Percentiles rank a stretch among this genome's conserved stretches.
Evolutionary conservation across 768 basidiomycete genomes (phyloP).

Genomic region (Phylloporus scabripes): DNA sequence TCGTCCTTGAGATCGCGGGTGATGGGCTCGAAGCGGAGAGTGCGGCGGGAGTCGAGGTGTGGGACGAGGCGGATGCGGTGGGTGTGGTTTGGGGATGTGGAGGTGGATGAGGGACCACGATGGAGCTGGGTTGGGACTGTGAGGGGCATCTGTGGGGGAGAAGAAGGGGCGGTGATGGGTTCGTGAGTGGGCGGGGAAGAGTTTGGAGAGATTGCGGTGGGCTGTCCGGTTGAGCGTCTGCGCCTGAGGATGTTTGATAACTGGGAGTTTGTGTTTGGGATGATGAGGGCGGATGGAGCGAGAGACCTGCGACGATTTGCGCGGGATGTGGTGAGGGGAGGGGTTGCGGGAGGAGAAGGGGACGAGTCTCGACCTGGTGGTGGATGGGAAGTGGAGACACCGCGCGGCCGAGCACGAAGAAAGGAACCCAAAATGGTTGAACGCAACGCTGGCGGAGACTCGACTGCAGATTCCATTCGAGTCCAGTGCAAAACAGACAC

Average conservation of each 20-base stretch:
- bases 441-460: conserved; percentile 37
- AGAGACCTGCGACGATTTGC: conserved; percentile 37
- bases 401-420: conserved; percentile 64
- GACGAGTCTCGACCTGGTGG: conserved; percentile 26
- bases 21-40: conserved; percentile 90
- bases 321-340: conserved; percentile 30
- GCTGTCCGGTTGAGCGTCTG: conserved; percentile 58
- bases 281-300: conserved; percentile 32
- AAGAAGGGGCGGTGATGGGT: conserved; percentile 7
- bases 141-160: conserved; percentile 15
- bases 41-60: conserved; percentile 85
- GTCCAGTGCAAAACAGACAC: neutral
- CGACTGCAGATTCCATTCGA: conserved; percentile 11
- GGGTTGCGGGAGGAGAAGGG: conserved; percentile 42
- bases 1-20: conserved; percentile 72
- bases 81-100: conserved; percentile 23
- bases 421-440: conserved; percentile 66
- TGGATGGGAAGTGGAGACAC: conserved; percentile 55
- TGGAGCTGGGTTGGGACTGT: conserved; percentile 19
- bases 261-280: conserved; percentile 28
- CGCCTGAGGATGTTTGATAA: conserved; percentile 61
- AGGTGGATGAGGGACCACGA: conserved; percentile 15
- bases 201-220: conserved; percentile 27
- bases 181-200: conserved; percentile 2
- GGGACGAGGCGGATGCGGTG: conserved; percentile 93